A percentile compares a stretch with the other conserved stretches of the same genome.
These are phyloP conservation scores for Polygonum aviculare DNA, from an alignment of 148 eudicot species.

Conservation along the genomic window DNA sequence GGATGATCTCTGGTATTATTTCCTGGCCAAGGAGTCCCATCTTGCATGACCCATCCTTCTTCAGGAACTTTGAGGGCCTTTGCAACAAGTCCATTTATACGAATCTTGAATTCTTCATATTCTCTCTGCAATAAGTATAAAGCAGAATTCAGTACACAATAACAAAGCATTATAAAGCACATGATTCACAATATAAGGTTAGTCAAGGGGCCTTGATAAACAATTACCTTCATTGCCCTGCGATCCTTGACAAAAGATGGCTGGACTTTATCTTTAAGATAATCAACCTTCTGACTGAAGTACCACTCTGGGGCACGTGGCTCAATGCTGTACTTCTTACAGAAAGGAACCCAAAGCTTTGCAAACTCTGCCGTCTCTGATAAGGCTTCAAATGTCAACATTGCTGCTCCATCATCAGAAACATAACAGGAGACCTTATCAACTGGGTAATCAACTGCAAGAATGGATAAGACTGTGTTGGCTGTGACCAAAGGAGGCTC, in stretches of 20 bases:
- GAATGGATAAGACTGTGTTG: conserved; percentile 5
- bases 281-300: not conserved
- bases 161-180: not conserved
- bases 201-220: not conserved
- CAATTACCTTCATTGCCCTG: not conserved
- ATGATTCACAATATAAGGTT: not conserved
- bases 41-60: conserved; percentile 8
- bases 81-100: conserved; percentile 6
- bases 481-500: conserved; percentile 8
- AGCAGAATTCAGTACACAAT: not conserved
- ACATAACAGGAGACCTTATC: conserved; percentile 8
- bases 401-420: conserved; percentile 9
- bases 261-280: conserved; percentile 5
- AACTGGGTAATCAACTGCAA: conserved; percentile 1
- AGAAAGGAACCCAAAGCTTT: conserved; percentile 3
- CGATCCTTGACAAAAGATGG: conserved; percentile 6
- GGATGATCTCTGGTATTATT: conserved; percentile 4
- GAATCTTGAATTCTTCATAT: conserved; percentile 6
- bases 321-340: not conserved
- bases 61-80: conserved; percentile 6
- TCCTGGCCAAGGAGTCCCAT: conserved; percentile 7
- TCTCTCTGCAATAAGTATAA: not conserved
- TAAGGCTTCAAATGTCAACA: conserved; percentile 3
- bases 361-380: conserved; percentile 2
- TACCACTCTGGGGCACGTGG: conserved; percentile 10